Percentiles rank a stretch among this genome's conserved stretches.
Evolutionary conservation across 805 yeast genomes (phyloP).

Genomic region (Starmerella tilneyi): DNA sequence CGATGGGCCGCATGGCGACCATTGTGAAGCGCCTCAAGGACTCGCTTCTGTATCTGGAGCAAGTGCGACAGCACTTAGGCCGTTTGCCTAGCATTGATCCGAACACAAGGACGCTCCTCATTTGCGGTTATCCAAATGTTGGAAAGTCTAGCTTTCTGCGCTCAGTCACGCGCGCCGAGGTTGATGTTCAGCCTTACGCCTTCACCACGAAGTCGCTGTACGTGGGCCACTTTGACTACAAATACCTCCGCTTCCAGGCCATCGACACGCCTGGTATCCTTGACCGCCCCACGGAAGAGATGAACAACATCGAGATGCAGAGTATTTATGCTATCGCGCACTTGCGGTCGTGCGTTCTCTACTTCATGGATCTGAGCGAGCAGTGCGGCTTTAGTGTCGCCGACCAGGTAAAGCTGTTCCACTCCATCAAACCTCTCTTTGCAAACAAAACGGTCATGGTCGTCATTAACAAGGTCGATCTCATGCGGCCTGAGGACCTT

Average conservation of each 20-base stretch:
- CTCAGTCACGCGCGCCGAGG: conserved; percentile 94
- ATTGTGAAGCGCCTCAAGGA: conserved; percentile 91
- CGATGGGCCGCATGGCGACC: conserved; percentile 99
- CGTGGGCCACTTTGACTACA: conserved; percentile 98
- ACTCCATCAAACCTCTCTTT: conserved; percentile 91
- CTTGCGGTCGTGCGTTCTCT: conserved; percentile 87
- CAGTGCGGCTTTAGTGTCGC: conserved; percentile 98
- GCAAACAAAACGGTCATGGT: conserved; percentile 95
- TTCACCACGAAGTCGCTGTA: conserved; percentile 95
- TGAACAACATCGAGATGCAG: conserved; percentile 99
- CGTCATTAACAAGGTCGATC: conserved; percentile 91
- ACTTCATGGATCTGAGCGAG: conserved; percentile 97
- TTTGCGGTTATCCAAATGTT: conserved; percentile 98
- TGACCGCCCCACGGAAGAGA: conserved; percentile 97
- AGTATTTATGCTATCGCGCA: conserved; percentile 98
- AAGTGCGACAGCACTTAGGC: conserved; percentile 97
- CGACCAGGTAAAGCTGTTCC: conserved; percentile 94
- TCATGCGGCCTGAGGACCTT: conserved; percentile 74
- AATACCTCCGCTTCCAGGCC: conserved; percentile 94
- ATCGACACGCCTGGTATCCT: conserved; percentile 98
- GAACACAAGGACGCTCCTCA: conserved; percentile 90
- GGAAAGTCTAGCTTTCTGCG: conserved; percentile 94
- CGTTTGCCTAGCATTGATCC: conserved; percentile 98
- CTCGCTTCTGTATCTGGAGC: conserved; percentile 85
- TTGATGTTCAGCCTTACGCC: conserved; percentile 98